These are phyloP conservation scores for Vigna unguiculata DNA, from an alignment of 306 rosid genomes.

Conservation along the genomic window DNA sequence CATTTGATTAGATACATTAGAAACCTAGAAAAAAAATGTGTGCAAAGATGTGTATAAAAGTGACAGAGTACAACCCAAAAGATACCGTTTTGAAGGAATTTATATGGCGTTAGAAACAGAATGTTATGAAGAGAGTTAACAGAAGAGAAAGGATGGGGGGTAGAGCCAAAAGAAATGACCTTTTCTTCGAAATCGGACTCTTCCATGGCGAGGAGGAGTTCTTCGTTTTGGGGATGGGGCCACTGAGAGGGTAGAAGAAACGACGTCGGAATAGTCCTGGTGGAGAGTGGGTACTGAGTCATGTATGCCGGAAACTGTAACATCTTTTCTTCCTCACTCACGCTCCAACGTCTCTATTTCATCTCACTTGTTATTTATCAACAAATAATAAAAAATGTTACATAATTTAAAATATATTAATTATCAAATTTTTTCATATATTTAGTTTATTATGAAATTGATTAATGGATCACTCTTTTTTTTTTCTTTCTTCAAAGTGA, in stretches of 20 bases:
- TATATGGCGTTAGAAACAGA: not conserved
- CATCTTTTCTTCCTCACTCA: slow-evolving; percentile 48
- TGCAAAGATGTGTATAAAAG: not conserved
- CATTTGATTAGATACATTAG: not conserved
- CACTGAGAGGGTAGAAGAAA: slow-evolving; percentile 84
- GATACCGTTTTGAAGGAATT: not conserved
- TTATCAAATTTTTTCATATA: too few relatives aligned
- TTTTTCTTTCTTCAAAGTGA: too few relatives aligned
- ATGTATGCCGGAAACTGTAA: slow-evolving; percentile 92
- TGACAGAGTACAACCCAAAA: not conserved
- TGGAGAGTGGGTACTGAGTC: slow-evolving; percentile 85
- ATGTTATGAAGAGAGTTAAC: not conserved
- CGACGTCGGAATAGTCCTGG: slow-evolving; percentile 84
- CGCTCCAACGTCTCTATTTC: not conserved
- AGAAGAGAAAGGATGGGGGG: not conserved
- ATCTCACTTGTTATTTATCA: too few relatives aligned
- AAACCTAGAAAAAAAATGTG: not conserved
- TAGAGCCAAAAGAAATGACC: slow-evolving; percentile 48
- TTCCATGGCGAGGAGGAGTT: slow-evolving; percentile 89
- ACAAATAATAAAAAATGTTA: too few relatives aligned
- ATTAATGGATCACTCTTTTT: too few relatives aligned
- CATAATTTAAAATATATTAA: too few relatives aligned
- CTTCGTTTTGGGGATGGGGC: slow-evolving; percentile 93
- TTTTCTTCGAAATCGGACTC: slow-evolving; percentile 89
- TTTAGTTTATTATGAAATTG: too few relatives aligned